Base-by-base conservation (phyloP, 768 basidiomycete species). In the Podaxis sp. region DNA sequence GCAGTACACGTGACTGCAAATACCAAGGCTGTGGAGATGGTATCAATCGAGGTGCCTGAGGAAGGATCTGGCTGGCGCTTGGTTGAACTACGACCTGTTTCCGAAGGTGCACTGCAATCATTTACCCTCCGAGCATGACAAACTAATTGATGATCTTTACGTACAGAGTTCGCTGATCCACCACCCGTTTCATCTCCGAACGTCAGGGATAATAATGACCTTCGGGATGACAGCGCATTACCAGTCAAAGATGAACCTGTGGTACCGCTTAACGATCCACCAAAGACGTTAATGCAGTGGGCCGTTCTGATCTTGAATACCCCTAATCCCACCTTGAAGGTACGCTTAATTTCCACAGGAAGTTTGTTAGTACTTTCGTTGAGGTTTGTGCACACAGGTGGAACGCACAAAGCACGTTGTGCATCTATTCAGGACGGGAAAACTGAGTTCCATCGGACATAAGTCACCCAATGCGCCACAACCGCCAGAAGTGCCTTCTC, bases 241-340 rank as follows among this genome's bases (percentile, higher is more conserved):
- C 67, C 22, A 59, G 26, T 54, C 26, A 66, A 72, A 19, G 70
- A 72, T 19, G 84, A 86, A 65, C 80, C 80, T 4, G 68, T 89
- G 3, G 79, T 87, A 2, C 87, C 87, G 1, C 30, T 64, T 1
- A 66, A 73, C 0, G 71, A 82, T 53, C 70, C 84, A 0, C 90
- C 90, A 4, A 83, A 74, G n/a, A 88, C 89, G 0, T 78, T 93
- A 12, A 85, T 92, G 70, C 82, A 90, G 69, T 93, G 87, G 86
- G 89, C 90, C 1, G 88, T 90, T 4, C 75, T 92, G 6, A 90
- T 94, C 55, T 77, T 94, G 28, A 89, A 90, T 66, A 93, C 92
- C 0, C 73, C 89, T 1, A 79, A 89, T 71, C 89, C 92, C 3
- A 79, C 59, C 4, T 59, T 65, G 19, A 67, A 67, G 59, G 66